phyloP scores from a whole-genome alignment of 2,329 filamentous ascomycete genomes.

The Alternaria longipes region DNA sequence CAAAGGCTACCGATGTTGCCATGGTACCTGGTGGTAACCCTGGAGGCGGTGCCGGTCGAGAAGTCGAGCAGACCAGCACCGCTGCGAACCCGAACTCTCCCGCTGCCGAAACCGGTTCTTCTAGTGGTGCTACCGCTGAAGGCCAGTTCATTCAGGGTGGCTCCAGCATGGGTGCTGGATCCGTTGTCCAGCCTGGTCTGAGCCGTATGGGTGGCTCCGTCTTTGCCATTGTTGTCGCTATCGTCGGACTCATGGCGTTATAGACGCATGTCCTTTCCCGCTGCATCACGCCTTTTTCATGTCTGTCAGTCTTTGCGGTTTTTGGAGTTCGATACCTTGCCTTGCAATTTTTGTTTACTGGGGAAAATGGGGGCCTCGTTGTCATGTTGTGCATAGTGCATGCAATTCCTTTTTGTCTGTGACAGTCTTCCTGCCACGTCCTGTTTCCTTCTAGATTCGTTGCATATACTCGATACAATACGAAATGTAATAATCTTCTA shows the following conservation, averaged over 20 bases:
- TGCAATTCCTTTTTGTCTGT: neutral
- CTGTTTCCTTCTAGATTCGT: neutral
- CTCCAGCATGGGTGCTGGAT: conserved; percentile 26
- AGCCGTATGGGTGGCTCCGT: conserved; percentile 43
- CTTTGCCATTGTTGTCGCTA: conserved; percentile 46
- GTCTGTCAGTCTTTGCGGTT: neutral
- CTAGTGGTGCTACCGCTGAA: neutral
- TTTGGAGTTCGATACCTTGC: conserved; percentile 5
- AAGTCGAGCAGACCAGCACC: conserved; percentile 34
- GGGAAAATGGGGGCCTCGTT: no score
- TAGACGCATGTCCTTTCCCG: conserved; percentile 17
- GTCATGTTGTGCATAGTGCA: neutral
- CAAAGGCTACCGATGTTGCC: conserved; percentile 47
- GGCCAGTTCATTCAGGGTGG: conserved; percentile 36
- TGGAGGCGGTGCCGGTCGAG: conserved; percentile 59
- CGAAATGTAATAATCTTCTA: neutral
- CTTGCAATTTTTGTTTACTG: neutral
- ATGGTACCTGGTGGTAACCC: conserved; percentile 67
- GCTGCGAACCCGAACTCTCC: neutral
- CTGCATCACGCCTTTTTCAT: neutral
- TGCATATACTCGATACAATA: neutral
- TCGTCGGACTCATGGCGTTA: conserved; percentile 43
- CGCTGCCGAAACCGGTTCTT: conserved; percentile 13
- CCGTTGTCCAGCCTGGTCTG: conserved; percentile 35
- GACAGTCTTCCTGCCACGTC: neutral